Evolutionary conservation across 176 grass and related monocot species (phyloP).

Genomic region (Bothriochloa decipiens): DNA sequence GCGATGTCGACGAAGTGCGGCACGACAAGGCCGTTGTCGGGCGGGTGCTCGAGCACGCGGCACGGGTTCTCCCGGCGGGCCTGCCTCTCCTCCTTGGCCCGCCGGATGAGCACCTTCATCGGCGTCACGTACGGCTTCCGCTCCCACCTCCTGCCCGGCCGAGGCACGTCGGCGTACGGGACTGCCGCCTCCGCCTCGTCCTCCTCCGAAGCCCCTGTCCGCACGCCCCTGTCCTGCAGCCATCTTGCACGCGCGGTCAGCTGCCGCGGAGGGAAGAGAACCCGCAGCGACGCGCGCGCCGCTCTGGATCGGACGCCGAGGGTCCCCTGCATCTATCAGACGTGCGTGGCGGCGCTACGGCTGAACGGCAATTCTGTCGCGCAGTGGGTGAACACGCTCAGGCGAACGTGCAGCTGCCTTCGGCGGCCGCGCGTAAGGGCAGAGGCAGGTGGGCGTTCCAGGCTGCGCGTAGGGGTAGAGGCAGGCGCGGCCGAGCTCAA

Average conservation of each 20-base stretch:
- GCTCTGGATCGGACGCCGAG: background rate
- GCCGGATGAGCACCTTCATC: slow-evolving; percentile 64
- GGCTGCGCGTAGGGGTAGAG: too few species aligned
- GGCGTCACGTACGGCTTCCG: slow-evolving; percentile 69
- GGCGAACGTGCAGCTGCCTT: too few species aligned
- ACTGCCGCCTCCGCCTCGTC: slow-evolving; percentile 24
- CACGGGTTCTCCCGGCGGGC: slow-evolving; percentile 59
- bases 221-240: background rate
- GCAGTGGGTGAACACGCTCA: background rate
- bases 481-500: too few species aligned
- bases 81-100: slow-evolving; percentile 65
- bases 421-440: too few species aligned
- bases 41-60: slow-evolving; percentile 57
- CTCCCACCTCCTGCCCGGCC: slow-evolving; percentile 58
- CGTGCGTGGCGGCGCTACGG: background rate
- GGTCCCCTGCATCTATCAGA: background rate
- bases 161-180: slow-evolving; percentile 53
- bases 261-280: background rate
- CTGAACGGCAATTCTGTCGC: background rate
- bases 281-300: background rate
- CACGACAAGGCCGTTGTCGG: slow-evolving; percentile 66
- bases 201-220: background rate
- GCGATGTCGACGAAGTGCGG: slow-evolving; percentile 55
- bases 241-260: background rate
- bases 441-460: too few species aligned